Conservation (phyloP, 441 rosid genomes). For the Melianthus villosus region DNA sequence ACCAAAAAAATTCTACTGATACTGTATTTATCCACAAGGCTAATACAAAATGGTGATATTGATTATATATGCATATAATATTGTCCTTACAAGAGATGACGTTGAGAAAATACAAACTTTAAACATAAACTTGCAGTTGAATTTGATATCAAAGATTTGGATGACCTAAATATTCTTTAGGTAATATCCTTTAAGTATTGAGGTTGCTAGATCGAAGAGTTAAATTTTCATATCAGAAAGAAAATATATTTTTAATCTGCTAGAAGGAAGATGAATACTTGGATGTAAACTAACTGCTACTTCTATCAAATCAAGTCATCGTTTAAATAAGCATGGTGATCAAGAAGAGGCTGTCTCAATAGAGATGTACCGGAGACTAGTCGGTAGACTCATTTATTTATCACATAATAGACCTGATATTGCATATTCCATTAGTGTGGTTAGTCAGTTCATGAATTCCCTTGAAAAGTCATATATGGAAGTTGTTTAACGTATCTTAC, state of each 20-base stretch:
- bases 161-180: neutral
- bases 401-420: slow-evolving; percentile 1
- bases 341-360: neutral
- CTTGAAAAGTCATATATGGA: neutral
- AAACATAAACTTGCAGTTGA: neutral
- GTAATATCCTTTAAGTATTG: slow-evolving; percentile 1
- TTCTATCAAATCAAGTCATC: neutral
- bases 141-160: slow-evolving; percentile 3
- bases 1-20: neutral
- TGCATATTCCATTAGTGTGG: neutral
- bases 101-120: neutral
- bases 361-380: neutral
- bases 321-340: neutral
- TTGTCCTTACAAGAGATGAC: neutral
- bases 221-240: neutral
- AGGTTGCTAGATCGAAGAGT: neutral
- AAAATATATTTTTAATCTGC: neutral
- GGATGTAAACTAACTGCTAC: neutral
- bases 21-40: neutral
- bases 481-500: neutral
- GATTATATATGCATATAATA: slow-evolving; percentile 4
- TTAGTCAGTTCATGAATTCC: slow-evolving; percentile 3
- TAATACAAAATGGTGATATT: too few species aligned
- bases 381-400: slow-evolving; percentile 4
- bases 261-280: neutral